Evolutionary conservation across 805 yeast species (phyloP), one percentile per base, ranked within the genome.

Genomic region (Lachancea lanzarotensis): DNA sequence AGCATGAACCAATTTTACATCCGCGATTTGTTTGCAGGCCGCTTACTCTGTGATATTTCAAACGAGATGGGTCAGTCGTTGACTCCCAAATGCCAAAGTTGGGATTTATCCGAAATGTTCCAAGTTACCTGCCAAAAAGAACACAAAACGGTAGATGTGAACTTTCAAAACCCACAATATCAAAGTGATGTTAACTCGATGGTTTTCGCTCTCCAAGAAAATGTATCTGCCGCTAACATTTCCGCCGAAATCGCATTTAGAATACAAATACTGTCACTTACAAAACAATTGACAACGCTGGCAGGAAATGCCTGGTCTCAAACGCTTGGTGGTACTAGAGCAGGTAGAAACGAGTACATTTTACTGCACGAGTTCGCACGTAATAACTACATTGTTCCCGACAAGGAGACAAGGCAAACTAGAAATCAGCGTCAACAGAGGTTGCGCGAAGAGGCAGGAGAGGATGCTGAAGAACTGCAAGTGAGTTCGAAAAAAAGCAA

Each of bases 281-380:
- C 98, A 0, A 87, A 87, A 55, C 96, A 90, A 59, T 72, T 93
- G 57, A 93, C 98, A 1, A 84, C 83, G 52, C 72, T 93, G 49
- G 97, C 98, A 1, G 98, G 98, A 55, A 93, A 93, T 63, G 91
- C 96, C 0, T 93, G 98, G 98, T 77, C 95, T 1, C 89, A 87
- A 51, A 93, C 98, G 0, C 71, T 93, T 41, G 82, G 88, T 42
- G 98, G 98, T 66, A 88, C 97, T 0, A 76, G 98, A 56, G 95
- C 96, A 9, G 97, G 95, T 55, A 78, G 98, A 68, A 91, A 91
- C 66, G 98, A 93, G 64, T 93, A 70, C 61, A 86, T 93, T 74
- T 71, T 93, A 64, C 68, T 93, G 45, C 98, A 93, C 63, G 98
- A 93, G 67, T 93, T 93, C 65, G 74, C 81, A 9, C 78, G 82